Evolutionary conservation across 176 grass and related monocot genomes (phyloP).

Genomic region (Oryza meridionalis): DNA sequence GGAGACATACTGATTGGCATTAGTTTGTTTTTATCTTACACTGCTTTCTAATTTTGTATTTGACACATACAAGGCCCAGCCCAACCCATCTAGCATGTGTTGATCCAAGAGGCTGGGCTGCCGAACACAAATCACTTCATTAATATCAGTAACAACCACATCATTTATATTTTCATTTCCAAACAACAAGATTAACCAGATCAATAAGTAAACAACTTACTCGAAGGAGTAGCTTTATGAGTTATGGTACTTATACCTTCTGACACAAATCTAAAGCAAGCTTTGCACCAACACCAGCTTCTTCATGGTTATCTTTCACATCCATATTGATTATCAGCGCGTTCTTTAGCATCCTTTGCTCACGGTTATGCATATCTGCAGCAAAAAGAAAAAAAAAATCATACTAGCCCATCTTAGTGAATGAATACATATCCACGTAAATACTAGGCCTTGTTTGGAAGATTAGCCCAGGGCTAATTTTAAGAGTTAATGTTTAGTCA

Average conservation of each 20-base stretch:
- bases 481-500: too few species aligned
- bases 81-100: neutral
- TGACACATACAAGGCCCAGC: neutral
- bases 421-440: constrained; percentile 3
- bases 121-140: neutral
- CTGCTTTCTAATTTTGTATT: neutral
- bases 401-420: neutral
- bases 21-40: constrained; percentile 18
- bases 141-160: constrained; percentile 16
- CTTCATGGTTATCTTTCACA: constrained; percentile 99
- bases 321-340: constrained; percentile 93
- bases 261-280: constrained; percentile 90
- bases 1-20: neutral
- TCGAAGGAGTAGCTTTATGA: constrained; percentile 10
- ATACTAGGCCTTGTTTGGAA: too few species aligned
- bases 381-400: neutral
- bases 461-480: too few species aligned
- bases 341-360: constrained; percentile 68
- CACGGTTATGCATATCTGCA: constrained; percentile 91
- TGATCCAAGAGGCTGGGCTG: neutral
- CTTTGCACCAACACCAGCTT: constrained; percentile 90
- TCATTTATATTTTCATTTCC: neutral
- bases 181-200: constrained; percentile 6
- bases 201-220: constrained; percentile 15
- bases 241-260: constrained; percentile 58